A percentile compares a stretch with the other conserved stretches of the same genome.
Conservation (phyloP, 345 rosid species). For the Angophora floribunda region DNA sequence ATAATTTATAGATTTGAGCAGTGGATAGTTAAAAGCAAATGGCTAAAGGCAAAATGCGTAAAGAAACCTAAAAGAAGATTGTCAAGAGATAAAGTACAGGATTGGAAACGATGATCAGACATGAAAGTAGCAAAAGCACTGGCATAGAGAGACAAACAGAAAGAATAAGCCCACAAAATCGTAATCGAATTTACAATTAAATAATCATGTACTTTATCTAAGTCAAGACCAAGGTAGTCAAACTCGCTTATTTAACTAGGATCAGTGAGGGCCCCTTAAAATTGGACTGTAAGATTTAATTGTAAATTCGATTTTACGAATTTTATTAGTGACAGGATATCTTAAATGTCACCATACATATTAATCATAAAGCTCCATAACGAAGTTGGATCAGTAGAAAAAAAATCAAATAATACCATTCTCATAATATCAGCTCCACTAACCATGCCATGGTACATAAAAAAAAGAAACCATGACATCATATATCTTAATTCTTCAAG, state of each 20-base stretch:
- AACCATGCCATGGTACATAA: background rate
- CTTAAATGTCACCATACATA: background rate
- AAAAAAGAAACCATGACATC: background rate
- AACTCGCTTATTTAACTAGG: background rate
- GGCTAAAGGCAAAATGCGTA: background rate
- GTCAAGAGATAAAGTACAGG: background rate
- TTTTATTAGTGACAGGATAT: background rate
- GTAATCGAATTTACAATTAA: no score
- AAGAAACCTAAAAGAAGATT: background rate
- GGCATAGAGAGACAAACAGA: background rate
- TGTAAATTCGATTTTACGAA: background rate
- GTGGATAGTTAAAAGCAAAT: background rate
- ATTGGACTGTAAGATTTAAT: background rate
- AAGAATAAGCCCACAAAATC: background rate
- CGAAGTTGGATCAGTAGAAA: background rate
- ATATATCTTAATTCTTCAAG: background rate
- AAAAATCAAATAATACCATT: background rate
- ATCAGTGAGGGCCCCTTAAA: background rate
- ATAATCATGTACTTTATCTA: no score
- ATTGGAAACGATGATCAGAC: background rate
- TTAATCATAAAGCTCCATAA: background rate
- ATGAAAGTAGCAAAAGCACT: background rate
- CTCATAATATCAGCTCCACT: background rate
- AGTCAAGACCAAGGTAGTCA: background rate
- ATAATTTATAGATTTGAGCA: background rate